Evolutionary conservation across 1,139 yeast genomes (phyloP), one percentile per base, ranked within the genome.

Genomic region (Blastobotrys buckinghamii): DNA sequence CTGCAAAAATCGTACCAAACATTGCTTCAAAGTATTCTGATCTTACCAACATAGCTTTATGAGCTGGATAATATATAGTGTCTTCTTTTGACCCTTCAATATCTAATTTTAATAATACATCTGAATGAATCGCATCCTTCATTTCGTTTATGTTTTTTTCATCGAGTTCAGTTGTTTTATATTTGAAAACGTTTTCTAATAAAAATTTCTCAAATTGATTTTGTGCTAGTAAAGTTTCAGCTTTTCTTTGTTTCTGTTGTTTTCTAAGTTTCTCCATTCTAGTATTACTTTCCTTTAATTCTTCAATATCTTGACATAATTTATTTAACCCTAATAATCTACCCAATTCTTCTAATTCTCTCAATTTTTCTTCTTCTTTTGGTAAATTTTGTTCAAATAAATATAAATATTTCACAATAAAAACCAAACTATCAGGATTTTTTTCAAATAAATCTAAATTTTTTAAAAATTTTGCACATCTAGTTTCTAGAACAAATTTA

Each of bases 1-100:
- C 79, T 7, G 59, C 50, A 44, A 73, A 74, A 17, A 67, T 63
- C 2, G 86, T 79, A 20, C 72, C 66, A 59, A 85, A 80, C 83
- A 84, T 77, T 5, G 81, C 74, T 50, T 74, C 78, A 60, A 79
- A 85, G 61, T 82, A 84, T 42, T 78, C 84, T 1, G 84, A 77
- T 42, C 89, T 66, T 8, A 74, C 66, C 35, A 85, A 61, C 50
- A 84, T 75, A 0, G 85, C 74, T 46, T 80, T 71, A 62, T 85
- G 86, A 6, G 75, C 80, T 0, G 92, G 88, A 57, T 78, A 84
- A 51, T 71, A 74, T 0, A 61, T 58, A 8, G 44, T 44, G 4
- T 22, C 24, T 22, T 22, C 24, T 5, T 7, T n/a, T n/a, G n/a
- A n/a, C n/a, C 42, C 62, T 44, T 50, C 65, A 57, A 63, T 57